phyloP scores from a whole-genome alignment of 495 filamentous ascomycete genomes.

The Haplographium delicatum region DNA sequence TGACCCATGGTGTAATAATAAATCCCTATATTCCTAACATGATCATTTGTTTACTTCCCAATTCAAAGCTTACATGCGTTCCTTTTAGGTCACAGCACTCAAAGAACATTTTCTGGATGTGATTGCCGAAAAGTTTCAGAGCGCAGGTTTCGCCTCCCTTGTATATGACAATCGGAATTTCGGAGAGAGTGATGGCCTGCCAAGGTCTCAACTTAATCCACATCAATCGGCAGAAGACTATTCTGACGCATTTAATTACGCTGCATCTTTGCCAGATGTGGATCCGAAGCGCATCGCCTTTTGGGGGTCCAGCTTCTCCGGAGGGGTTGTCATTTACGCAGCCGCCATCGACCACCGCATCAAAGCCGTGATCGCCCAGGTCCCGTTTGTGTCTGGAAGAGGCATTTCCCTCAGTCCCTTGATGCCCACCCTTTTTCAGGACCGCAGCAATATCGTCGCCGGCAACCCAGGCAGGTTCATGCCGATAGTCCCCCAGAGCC shows the following conservation, averaged over 20 bases:
- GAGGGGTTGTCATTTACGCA: background rate
- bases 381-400: background rate
- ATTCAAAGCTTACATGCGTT: background rate
- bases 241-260: background rate
- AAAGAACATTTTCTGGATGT: background rate
- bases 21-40: background rate
- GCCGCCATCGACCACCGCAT: background rate
- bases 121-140: conserved; percentile 31
- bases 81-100: background rate
- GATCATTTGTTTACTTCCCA: background rate
- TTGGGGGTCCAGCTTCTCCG: background rate
- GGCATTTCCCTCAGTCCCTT: background rate
- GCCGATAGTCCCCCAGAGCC: background rate
- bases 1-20: background rate
- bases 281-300: background rate
- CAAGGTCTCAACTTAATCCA: conserved; percentile 1
- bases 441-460: background rate
- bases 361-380: background rate
- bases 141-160: conserved; percentile 24
- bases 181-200: conserved; percentile 33
- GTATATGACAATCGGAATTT: conserved; percentile 33
- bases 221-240: background rate
- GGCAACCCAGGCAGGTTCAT: background rate
- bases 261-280: background rate
- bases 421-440: background rate